Conservation (phyloP, 495 filamentous ascomycete species). For the Aspergillus nidulans region DNA sequence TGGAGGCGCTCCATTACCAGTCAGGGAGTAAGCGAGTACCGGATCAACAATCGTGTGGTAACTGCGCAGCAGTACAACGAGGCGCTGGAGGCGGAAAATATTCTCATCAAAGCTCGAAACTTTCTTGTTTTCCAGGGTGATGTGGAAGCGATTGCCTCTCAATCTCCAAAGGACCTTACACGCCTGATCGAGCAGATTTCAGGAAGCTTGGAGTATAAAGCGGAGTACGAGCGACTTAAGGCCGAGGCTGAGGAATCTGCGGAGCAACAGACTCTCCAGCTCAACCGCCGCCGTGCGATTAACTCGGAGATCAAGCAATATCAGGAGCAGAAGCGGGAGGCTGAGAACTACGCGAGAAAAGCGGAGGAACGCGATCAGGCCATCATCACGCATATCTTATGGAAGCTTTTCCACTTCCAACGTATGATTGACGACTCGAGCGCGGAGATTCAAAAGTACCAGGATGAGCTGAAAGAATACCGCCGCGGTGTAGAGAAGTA, state of each 20-base stretch:
- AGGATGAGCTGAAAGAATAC: constrained; percentile 93
- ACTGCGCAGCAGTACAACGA: constrained; percentile 91
- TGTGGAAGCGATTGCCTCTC: constrained; percentile 94
- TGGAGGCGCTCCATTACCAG: constrained; percentile 95
- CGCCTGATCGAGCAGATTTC: constrained; percentile 96
- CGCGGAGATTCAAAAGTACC: constrained; percentile 86
- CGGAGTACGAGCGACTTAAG: constrained; percentile 87
- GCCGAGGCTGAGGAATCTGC: constrained; percentile 77
- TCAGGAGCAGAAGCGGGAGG: constrained; percentile 93
- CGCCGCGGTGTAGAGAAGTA: constrained; percentile 82
- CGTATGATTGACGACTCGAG: constrained; percentile 86
- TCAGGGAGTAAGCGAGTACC: constrained; percentile 85
- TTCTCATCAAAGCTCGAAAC: constrained; percentile 94
- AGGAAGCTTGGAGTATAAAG: constrained; percentile 91
- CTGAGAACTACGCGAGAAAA: constrained; percentile 84
- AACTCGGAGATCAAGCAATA: constrained; percentile 98
- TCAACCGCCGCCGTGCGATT: constrained; percentile 84
- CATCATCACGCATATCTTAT: constrained; percentile 89
- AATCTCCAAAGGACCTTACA: constrained; percentile 90
- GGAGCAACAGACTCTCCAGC: constrained; percentile 81
- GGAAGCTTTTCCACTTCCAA: constrained; percentile 97
- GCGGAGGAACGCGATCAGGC: constrained; percentile 86
- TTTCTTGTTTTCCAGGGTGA: constrained; percentile 98
- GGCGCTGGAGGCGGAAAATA: constrained; percentile 87
- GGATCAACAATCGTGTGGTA: constrained; percentile 89